Base-by-base conservation (phyloP, 176 grass and related monocot species). In the Bromus sterilis region DNA sequence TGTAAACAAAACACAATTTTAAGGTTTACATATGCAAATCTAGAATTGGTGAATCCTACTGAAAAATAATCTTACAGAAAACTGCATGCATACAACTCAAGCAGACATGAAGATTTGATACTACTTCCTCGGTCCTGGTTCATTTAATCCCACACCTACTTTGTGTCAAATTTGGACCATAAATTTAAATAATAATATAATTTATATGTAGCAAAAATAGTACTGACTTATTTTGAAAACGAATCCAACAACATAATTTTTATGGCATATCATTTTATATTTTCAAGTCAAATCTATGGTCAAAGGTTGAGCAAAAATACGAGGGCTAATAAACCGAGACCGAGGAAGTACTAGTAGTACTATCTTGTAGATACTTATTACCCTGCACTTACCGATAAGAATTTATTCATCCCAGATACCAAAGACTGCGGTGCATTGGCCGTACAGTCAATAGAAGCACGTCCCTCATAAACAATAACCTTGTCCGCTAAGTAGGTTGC, bases 341-440 rank as follows among this genome's bases (percentile, higher is more conserved):
- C 7, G 49, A 53, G 49, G 48, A 51, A 51, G 18, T 51, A 51
- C n/a, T n/a, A n/a, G n/a, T n/a, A n/a, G n/a, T 34, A 34, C 33
- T 21, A 53, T 53, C 39, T 71, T 44, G 24, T 16, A 25, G 24
- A 71, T 69, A 28, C 18, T 14, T 44, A 43, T 44, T 44, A 72
- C 40, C 16, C 12, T 37, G 25, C 68, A 72, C 68, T 72, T 46
- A 72, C 68, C 68, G 68, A 72, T 72, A 72, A 29, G 25, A 72
- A 72, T 30, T 72, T 72, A 72, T 72, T 72, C 68, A 72, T 72
- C 25, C 68, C 68, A 46, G 68, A 72, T 72, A 72, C 68, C 68
- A 72, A 72, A 20, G 68, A 72, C 25, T 72, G 68, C 3, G 68
- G 68, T 72, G 68, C 68, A 72, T 72, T 72, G 68, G 68, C 68